Base-by-base conservation (phyloP, 345 rosid genomes). In the Noccaea bulbosa region DNA sequence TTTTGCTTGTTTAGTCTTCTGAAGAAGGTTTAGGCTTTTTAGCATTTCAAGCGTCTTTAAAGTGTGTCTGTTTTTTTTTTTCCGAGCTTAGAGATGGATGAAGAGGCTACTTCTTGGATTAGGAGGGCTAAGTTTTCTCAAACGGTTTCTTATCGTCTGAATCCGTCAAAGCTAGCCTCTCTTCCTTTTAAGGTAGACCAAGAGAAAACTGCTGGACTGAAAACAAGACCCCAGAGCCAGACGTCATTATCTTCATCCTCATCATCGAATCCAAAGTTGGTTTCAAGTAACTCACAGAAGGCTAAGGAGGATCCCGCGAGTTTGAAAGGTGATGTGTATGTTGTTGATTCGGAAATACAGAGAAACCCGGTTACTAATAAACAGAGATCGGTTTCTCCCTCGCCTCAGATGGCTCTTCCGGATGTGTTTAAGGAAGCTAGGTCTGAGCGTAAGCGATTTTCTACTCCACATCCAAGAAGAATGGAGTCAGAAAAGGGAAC, bases 101-200 rank as follows among this genome's bases (percentile, higher is more conserved):
- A 86, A 58, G 94, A 87, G 22, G 76, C 83, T 62, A 55, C 46
- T 79, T 95, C 98, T 38, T 95, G 97, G 99, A 75, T 95, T 39
- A 83, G 99, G 85, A 85, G 99, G 80, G 65, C 96, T 0, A 95
- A 90, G 35, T 95, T 81, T 75, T 92, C 99, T 34, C 96, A 88
- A 8, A 95, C 98, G 3, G 79, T 95, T 71, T 92, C 84, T 69
- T 86, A 90, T 60, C 86, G 99, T 65, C 54, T 92, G 33, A 89
- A 92, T 72, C 62, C 88, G 11, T 83, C 96, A 7, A 82, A 71
- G 71, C 76, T 87, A 78, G 75, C 79, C 35, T 77, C 92, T 60
- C 62, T 83, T 33, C 76, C 85, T 33, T 49, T 91, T 17, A 40
- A 41, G 15, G 59, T 81, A 8, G 82, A 75, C 66, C 71, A 75